A percentile compares a stretch with the other conserved stretches of the same genome.
These are phyloP conservation scores for Ophiorrhiza pumila DNA, from an alignment of 257 asterid species.

Conservation along the genomic window DNA sequence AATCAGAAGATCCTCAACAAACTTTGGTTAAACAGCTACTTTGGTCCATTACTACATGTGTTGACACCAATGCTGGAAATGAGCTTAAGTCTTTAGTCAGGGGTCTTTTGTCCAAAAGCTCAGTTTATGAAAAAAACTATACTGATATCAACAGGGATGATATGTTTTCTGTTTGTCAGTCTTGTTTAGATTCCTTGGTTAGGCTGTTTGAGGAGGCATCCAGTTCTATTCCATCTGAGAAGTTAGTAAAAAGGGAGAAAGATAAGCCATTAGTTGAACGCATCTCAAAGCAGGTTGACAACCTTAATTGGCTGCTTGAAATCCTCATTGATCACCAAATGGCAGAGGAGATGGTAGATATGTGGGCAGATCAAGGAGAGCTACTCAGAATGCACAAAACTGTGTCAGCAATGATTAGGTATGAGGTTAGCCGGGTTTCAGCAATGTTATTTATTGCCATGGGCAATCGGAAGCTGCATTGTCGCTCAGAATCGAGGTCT, in stretches of 20 bases:
- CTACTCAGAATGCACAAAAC: slow-evolving; percentile 50
- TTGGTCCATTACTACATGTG: slow-evolving; percentile 55
- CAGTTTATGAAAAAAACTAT: slow-evolving; percentile 51
- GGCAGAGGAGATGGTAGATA: slow-evolving; percentile 69
- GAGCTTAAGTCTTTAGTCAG: slow-evolving; percentile 78
- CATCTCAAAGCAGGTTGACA: slow-evolving; percentile 75
- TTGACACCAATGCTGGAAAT: slow-evolving; percentile 61
- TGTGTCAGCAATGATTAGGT: slow-evolving; percentile 76
- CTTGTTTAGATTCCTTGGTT: slow-evolving; percentile 55
- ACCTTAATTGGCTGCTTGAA: slow-evolving; percentile 77
- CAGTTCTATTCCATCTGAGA: slow-evolving; percentile 23
- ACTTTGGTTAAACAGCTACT: slow-evolving; percentile 64
- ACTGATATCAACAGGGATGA: slow-evolving; percentile 61
- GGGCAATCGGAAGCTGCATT: slow-evolving; percentile 77
- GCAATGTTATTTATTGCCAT: slow-evolving; percentile 71
- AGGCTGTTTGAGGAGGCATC: slow-evolving; percentile 70
- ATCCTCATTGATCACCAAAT: slow-evolving; percentile 75
- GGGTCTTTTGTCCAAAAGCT: slow-evolving; percentile 68
- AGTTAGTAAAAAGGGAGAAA: slow-evolving; percentile 29
- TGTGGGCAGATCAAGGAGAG: slow-evolving; percentile 64
- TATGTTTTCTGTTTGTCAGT: slow-evolving; percentile 46
- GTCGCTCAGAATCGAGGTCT: slow-evolving; percentile 62
- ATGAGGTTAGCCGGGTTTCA: slow-evolving; percentile 81
- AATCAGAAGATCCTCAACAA: slow-evolving; percentile 46
- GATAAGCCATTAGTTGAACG: slow-evolving; percentile 62